Base-by-base conservation (phyloP, 163 green algal species). In the Prototheca stagnorum region DNA sequence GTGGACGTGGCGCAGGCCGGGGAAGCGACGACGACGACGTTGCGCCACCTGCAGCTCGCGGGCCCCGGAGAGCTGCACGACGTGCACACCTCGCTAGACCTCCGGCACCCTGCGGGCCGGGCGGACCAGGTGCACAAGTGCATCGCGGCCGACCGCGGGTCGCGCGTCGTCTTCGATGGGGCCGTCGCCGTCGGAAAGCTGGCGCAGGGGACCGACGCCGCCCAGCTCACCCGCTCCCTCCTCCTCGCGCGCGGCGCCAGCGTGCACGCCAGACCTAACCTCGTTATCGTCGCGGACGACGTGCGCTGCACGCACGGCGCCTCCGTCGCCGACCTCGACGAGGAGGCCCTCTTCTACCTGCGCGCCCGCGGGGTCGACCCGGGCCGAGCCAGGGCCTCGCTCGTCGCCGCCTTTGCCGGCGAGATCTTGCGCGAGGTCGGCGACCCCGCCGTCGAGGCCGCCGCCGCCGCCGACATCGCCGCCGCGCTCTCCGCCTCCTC, bases 281-380 rank as follows among this genome's bases (percentile, higher is more conserved):
- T 96, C 40, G 77, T 92, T 70, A 99, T 99, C 64, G 73, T 98
- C 17, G 90, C 90, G 1, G 90, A 99, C 57, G 88, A 99, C 62
- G 90, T 99, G 16, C 92, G 92, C 67, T 97, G 89, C 80, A 94
- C 90, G 5, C 90, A 99, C 67, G 90, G 90, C 42, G 92, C 80
- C 49, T 70, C 90, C 3, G 77, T 99, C n/a, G 82, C 61, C 22
- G 90, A 99, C 59, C 74, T 99, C 21, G 79, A 85, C 28, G 82
- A 95, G 21, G 80, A 93, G 19, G 74, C 95, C 74, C 67, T 99
- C 9, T 99, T 99, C 56, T 99, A 99, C 67, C 89, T 99, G 57
- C 74, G 67, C 68, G 65, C 85, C 0, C 67, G 88, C n/a, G 88
- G 88, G 42, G 88, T 97, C 34, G 68, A 75, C 39, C 45, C 65